Evolutionary conservation across 345 rosid species (phyloP).

Genomic region (Pelargonium nanum): DNA sequence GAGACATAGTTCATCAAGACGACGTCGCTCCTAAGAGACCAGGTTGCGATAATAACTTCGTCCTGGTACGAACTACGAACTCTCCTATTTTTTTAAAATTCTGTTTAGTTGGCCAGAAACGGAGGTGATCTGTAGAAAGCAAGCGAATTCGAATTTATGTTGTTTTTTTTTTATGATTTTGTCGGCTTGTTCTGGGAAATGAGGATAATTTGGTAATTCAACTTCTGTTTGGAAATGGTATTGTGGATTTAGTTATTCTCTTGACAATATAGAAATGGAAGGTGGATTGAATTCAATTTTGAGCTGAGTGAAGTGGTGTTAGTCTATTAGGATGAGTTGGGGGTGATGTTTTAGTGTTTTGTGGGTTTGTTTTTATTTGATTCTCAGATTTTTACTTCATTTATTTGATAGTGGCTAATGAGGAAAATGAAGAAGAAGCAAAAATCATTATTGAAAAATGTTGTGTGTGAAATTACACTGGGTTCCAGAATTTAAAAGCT

Average conservation of each 20-base stretch:
- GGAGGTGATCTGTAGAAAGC: neutral
- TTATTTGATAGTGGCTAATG: too few relatives aligned
- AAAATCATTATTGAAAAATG: neutral
- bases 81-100: too few relatives aligned
- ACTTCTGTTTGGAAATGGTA: neutral
- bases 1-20: slow-evolving; percentile 92
- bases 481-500: neutral
- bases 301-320: neutral
- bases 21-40: slow-evolving; percentile 60
- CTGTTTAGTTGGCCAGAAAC: slow-evolving; percentile 1
- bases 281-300: too few relatives aligned
- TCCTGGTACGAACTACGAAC: slow-evolving; percentile 35
- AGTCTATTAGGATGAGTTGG: neutral
- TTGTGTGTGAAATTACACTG: neutral
- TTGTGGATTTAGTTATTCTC: too few relatives aligned
- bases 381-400: neutral
- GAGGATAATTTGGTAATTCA: too few relatives aligned
- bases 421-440: too few relatives aligned
- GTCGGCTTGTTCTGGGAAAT: neutral
- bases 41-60: slow-evolving; percentile 91
- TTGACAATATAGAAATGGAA: too few relatives aligned
- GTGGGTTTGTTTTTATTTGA: neutral
- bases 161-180: neutral
- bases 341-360: neutral
- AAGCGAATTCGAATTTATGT: neutral